phyloP scores from a whole-genome alignment of 2,329 filamentous ascomycete species.

The Aspergillus sp. region DNA sequence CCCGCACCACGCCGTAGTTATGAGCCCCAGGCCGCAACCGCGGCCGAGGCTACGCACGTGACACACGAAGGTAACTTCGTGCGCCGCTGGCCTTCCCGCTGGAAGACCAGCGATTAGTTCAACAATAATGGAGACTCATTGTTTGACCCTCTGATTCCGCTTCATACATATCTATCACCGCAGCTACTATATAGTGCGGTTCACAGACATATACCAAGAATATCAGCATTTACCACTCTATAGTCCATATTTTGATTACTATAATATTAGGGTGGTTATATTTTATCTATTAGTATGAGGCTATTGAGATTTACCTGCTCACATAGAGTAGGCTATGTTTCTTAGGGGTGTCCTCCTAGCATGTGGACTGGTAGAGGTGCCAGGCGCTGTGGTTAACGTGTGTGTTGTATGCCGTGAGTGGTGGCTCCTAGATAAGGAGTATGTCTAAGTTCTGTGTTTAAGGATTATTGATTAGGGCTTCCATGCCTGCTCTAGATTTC shows the following conservation, averaged over 20 bases:
- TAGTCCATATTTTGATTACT: conserved; percentile 26
- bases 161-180: too few relatives aligned
- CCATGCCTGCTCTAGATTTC: conserved; percentile 30
- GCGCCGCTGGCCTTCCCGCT: too few relatives aligned
- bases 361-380: conserved; percentile 30
- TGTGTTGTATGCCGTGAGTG: conserved; percentile 22
- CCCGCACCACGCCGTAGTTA: too few relatives aligned
- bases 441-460: conserved; percentile 31
- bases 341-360: conserved; percentile 14
- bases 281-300: conserved; percentile 28
- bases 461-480: conserved; percentile 34
- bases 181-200: too few relatives aligned
- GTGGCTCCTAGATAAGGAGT: conserved; percentile 26
- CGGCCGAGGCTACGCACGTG: too few relatives aligned
- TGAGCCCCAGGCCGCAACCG: too few relatives aligned
- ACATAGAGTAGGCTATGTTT: conserved; percentile 33
- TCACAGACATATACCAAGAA: conserved; percentile 28
- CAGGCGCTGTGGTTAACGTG: conserved; percentile 32
- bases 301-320: conserved; percentile 27
- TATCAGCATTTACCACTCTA: conserved; percentile 22
- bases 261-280: conserved; percentile 31
- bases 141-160: too few relatives aligned
- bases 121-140: too few relatives aligned
- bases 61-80: too few relatives aligned
- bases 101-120: too few relatives aligned